A percentile compares a stretch with the other conserved stretches of the same genome.
Evolutionary conservation across 1,284 basidiomycete genomes (phyloP).

Genomic region (Naganishia albida): DNA sequence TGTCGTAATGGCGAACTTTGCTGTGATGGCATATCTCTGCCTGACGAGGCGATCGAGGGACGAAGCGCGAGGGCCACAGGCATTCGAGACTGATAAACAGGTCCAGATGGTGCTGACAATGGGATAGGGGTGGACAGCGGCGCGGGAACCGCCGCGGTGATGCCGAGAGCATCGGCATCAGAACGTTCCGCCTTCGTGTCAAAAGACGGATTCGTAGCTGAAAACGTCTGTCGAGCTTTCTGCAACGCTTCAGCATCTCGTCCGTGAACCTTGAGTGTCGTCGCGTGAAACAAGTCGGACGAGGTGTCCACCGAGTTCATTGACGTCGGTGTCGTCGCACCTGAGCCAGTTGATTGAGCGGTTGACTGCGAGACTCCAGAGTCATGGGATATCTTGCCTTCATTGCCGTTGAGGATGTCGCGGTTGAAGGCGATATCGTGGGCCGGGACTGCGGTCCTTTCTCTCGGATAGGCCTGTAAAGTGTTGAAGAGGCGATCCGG

Average conservation of each 20-base stretch:
- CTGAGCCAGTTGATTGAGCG: neutral
- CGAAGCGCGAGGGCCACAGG: conserved; percentile 15
- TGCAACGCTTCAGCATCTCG: conserved; percentile 15
- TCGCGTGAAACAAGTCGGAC: conserved; percentile 22
- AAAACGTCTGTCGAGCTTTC: conserved; percentile 16
- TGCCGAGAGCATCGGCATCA: too few species aligned
- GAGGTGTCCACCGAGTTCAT: conserved; percentile 8
- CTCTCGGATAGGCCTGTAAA: too few species aligned
- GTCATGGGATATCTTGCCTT: conserved; percentile 17
- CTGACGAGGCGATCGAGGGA: neutral
- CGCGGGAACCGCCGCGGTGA: neutral
- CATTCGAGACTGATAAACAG: conserved; percentile 15
- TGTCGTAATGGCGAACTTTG: conserved; percentile 10
- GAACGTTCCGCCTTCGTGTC: neutral
- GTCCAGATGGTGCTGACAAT: neutral
- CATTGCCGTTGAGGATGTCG: neutral
- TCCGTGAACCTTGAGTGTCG: conserved; percentile 11
- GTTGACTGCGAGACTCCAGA: neutral
- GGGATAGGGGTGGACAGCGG: conserved; percentile 2
- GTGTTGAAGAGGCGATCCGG: too few species aligned
- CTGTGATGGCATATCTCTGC: neutral
- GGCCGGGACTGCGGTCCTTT: neutral
- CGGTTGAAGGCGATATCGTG: neutral
- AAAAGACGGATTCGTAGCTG: neutral
- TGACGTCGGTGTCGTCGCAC: conserved; percentile 6